These are phyloP conservation scores for Botryococcus braunii DNA, from an alignment of 163 green algal species.

Conservation along the genomic window DNA sequence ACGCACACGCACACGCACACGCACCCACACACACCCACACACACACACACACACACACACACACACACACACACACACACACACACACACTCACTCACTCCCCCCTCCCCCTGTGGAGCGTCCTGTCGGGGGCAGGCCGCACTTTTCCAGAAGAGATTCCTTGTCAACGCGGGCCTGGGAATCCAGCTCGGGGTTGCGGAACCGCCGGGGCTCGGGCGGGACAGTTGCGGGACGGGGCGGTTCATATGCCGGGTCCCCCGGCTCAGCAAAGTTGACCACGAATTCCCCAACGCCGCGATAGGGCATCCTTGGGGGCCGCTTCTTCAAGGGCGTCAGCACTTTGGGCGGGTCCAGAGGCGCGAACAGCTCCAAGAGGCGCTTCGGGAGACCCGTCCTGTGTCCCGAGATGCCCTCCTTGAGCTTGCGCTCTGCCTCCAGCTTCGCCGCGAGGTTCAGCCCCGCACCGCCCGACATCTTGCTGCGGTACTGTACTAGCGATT, in stretches of 20 bases:
- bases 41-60: no score
- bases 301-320: constrained; percentile 14
- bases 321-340: constrained; percentile 3
- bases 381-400: constrained; percentile 68
- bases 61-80: no score
- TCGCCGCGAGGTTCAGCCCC: no score
- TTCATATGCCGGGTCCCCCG: constrained; percentile 65
- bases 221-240: no score
- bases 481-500: no score
- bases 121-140: neutral
- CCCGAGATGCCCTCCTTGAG: constrained; percentile 66
- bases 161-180: constrained; percentile 58
- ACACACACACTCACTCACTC: no score
- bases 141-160: constrained; percentile 62
- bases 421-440: constrained; percentile 39
- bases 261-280: constrained; percentile 54
- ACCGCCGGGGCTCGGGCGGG: constrained; percentile 32
- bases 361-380: constrained; percentile 71
- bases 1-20: no score
- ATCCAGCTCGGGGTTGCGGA: constrained; percentile 63
- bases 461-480: no score
- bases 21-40: no score
- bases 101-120: no score
- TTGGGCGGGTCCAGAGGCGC: constrained; percentile 25
- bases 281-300: constrained; percentile 34